Conservation (phyloP, 2,329 filamentous ascomycete species). For the Xylariaceae sp. region DNA sequence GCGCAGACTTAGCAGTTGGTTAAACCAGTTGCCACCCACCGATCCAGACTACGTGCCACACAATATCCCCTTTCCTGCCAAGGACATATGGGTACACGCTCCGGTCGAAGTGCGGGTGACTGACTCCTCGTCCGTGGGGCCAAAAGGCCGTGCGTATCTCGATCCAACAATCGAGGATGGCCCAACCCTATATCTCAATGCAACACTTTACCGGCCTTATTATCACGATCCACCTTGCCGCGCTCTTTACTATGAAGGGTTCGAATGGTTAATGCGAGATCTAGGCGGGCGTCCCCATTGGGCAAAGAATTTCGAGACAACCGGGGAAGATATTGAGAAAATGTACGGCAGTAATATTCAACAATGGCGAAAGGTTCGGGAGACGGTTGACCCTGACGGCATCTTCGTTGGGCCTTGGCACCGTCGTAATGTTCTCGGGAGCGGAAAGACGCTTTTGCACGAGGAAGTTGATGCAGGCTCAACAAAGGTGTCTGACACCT, state of each 20-base stretch:
- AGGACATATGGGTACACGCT: slow-evolving; percentile 79
- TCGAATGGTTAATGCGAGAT: slow-evolving; percentile 86
- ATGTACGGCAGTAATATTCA: slow-evolving; percentile 67
- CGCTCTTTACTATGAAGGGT: slow-evolving; percentile 78
- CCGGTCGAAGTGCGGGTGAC: slow-evolving; percentile 86
- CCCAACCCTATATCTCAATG: slow-evolving; percentile 83
- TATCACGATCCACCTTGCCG: slow-evolving; percentile 70
- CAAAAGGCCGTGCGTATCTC: slow-evolving; percentile 44
- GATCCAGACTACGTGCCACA: slow-evolving; percentile 62
- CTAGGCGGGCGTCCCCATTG: slow-evolving; percentile 80
- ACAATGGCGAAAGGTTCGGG: slow-evolving; percentile 64
- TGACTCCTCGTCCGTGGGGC: slow-evolving; percentile 54
- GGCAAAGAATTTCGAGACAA: slow-evolving; percentile 81
- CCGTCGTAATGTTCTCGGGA: slow-evolving; percentile 58
- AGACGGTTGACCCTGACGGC: slow-evolving; percentile 70
- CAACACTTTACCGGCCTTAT: slow-evolving; percentile 83
- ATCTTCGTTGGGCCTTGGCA: slow-evolving; percentile 94
- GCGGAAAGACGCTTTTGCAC: slow-evolving; percentile 26
- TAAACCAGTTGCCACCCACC: slow-evolving; percentile 59
- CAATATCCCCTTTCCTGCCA: slow-evolving; percentile 74
- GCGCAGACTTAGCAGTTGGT: slow-evolving; percentile 76
- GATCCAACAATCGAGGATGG: slow-evolving; percentile 66
- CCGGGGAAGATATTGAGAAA: slow-evolving; percentile 55
- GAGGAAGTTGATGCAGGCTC: slow-evolving; percentile 31
- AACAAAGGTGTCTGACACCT: slow-evolving; percentile 15